A percentile compares a stretch with the other conserved stretches of the same genome.
phyloP scores from a whole-genome alignment of 495 filamentous ascomycete genomes.

The Hypomontagnella submonticulosa region DNA sequence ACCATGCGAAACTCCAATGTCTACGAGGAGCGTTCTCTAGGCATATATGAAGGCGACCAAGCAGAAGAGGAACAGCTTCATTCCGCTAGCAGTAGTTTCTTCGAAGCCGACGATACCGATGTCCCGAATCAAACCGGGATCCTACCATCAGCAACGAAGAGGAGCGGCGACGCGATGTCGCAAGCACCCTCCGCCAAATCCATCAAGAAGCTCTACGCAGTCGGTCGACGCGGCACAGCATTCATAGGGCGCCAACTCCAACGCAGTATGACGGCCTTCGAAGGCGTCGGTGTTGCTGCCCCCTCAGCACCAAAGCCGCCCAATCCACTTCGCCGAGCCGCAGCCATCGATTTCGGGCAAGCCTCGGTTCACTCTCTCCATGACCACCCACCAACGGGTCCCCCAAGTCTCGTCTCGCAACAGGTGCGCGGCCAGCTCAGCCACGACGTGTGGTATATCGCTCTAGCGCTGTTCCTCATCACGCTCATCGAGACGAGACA shows the following conservation, averaged over 20 bases:
- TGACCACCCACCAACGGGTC: constrained; percentile 22
- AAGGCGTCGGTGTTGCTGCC: constrained; percentile 41
- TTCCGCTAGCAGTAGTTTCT: constrained; percentile 41
- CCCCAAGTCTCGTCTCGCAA: constrained; percentile 60
- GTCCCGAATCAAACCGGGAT: constrained; percentile 25
- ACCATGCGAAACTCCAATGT: constrained; percentile 66
- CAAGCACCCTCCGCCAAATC: constrained; percentile 31
- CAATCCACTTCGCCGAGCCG: constrained; percentile 38
- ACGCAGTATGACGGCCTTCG: constrained; percentile 40
- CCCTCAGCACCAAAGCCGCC: constrained; percentile 11
- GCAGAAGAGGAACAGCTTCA: constrained; percentile 47
- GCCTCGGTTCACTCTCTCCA: constrained; percentile 43
- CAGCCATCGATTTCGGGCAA: constrained; percentile 36
- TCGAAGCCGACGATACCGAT: constrained; percentile 26
- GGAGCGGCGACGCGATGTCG: constrained; percentile 33
- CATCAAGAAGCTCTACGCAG: constrained; percentile 37
- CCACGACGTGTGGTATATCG: constrained; percentile 89
- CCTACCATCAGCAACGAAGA: constrained; percentile 26
- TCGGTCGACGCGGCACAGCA: constrained; percentile 42
- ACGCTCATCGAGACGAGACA: constrained; percentile 74
- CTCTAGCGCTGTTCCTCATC: constrained; percentile 75
- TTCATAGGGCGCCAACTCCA: constrained; percentile 46
- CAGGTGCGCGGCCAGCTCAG: constrained; percentile 83
- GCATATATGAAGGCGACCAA: constrained; percentile 66
- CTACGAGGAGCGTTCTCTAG: constrained; percentile 67